Conservation (phyloP, 2,329 filamentous ascomycete species). For the Cyphellophora europaea region DNA sequence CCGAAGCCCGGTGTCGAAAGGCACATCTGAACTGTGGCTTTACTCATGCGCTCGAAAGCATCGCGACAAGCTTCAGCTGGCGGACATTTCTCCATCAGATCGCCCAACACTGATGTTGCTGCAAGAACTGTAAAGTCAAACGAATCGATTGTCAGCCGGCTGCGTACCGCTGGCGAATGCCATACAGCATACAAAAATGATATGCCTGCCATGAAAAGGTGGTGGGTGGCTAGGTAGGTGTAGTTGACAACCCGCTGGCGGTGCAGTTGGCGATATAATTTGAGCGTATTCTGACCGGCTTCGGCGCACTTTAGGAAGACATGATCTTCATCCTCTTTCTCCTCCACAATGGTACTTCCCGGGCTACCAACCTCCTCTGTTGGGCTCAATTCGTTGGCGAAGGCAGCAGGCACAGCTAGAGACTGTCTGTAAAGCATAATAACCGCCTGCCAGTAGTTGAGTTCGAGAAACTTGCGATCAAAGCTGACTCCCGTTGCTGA, state of each 20-base stretch:
- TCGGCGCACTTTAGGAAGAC: constrained; percentile 93
- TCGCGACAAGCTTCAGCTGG: constrained; percentile 91
- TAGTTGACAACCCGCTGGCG: constrained; percentile 85
- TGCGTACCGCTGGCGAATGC: constrained; percentile 85
- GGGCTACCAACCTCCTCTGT: constrained; percentile 52
- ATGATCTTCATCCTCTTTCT: constrained; percentile 67
- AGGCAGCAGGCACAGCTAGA: constrained; percentile 71
- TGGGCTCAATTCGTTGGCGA: constrained; percentile 65
- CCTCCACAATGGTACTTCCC: constrained; percentile 33
- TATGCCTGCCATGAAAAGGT: constrained; percentile 93
- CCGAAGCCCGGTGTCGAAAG: constrained; percentile 79
- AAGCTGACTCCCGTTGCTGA: constrained; percentile 79
- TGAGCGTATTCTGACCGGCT: constrained; percentile 84
- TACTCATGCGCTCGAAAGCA: constrained; percentile 89
- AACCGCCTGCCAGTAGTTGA: constrained; percentile 97
- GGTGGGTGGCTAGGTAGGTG: constrained; percentile 89
- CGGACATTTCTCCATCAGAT: constrained; percentile 88
- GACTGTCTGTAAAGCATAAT: constrained; percentile 94
- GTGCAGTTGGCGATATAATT: constrained; percentile 83
- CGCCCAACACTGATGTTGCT: constrained; percentile 82
- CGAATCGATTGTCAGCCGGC: constrained; percentile 81
- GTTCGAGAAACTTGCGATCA: constrained; percentile 77
- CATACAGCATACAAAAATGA: constrained; percentile 96
- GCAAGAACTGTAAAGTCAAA: constrained; percentile 95
- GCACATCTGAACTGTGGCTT: constrained; percentile 92